Percentiles rank a stretch among this genome's conserved stretches.
These are phyloP conservation scores for Alopecurus myosuroides DNA, from an alignment of 176 grass and related monocot species.

Conservation along the genomic window DNA sequence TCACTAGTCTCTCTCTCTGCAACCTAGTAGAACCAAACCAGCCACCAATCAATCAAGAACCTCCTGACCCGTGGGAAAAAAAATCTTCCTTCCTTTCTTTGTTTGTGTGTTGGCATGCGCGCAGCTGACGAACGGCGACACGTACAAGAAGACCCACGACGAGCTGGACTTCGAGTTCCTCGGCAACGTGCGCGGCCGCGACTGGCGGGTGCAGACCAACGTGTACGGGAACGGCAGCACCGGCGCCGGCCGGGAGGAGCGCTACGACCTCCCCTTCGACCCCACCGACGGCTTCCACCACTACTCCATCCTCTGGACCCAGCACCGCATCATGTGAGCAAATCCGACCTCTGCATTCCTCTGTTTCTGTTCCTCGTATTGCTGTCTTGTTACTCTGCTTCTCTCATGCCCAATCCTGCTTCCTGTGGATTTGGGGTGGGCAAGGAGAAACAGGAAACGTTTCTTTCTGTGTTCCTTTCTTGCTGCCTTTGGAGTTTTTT, in stretches of 20 bases:
- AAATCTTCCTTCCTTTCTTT: neutral
- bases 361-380: neutral
- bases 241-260: slow-evolving; percentile 71
- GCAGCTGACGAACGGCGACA: slow-evolving; percentile 87
- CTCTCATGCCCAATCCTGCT: neutral
- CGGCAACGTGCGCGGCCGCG: slow-evolving; percentile 79
- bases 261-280: slow-evolving; percentile 88
- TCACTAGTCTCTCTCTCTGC: neutral
- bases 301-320: slow-evolving; percentile 90
- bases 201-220: slow-evolving; percentile 87
- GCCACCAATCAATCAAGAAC: neutral
- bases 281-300: slow-evolving; percentile 86
- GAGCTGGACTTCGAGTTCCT: slow-evolving; percentile 99
- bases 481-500: neutral
- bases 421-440: neutral
- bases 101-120: neutral
- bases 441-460: neutral
- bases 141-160: slow-evolving; percentile 82
- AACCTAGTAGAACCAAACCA: neutral
- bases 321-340: slow-evolving; percentile 53
- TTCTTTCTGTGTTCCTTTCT: neutral
- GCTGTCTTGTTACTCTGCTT: neutral
- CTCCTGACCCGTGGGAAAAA: neutral
- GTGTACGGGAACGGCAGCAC: slow-evolving; percentile 94
- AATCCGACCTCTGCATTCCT: too few relatives aligned